These are phyloP conservation scores for Blastocladiella britannica DNA, from an alignment of 192 early-diverging fungal genomes.

Conservation along the genomic window DNA sequence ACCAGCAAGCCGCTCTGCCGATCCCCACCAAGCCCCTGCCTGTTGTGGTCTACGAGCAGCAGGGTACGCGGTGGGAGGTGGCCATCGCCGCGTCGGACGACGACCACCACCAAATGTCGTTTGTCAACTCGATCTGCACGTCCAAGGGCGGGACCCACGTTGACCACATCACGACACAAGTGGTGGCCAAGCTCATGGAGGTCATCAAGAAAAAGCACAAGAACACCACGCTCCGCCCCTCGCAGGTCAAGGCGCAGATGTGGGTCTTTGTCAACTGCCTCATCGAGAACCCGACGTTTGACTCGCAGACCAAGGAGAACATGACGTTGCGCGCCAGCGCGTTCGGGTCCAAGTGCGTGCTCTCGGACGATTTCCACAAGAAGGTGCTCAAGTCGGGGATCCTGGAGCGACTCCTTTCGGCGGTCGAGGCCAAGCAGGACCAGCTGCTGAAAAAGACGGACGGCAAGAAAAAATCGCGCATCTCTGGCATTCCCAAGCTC, in stretches of 20 bases:
- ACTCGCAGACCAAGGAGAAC: slow-evolving; percentile 93
- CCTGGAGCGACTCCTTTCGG: slow-evolving; percentile 54
- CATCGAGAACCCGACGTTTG: slow-evolving; percentile 87
- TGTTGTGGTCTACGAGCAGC: slow-evolving; percentile 45
- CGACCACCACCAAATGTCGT: slow-evolving; percentile 78
- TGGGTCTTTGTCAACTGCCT: slow-evolving; percentile 83
- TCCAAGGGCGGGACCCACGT: slow-evolving; percentile 83
- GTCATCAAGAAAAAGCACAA: slow-evolving; percentile 57
- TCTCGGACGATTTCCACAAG: slow-evolving; percentile 61
- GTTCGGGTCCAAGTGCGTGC: slow-evolving; percentile 62
- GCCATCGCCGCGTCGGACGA: slow-evolving; percentile 80
- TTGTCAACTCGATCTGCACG: slow-evolving; percentile 94
- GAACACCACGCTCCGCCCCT: slow-evolving; percentile 45
- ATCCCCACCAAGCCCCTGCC: no score
- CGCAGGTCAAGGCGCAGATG: slow-evolving; percentile 73
- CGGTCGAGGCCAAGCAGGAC: slow-evolving; percentile 46
- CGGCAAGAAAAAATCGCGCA: slow-evolving; percentile 39
- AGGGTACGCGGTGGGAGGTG: slow-evolving; percentile 80
- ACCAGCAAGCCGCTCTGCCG: no score
- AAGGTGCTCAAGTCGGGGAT: slow-evolving; percentile 68
- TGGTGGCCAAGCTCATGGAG: slow-evolving; percentile 45
- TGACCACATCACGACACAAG: slow-evolving; percentile 57
- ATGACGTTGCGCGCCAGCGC: slow-evolving; percentile 53
- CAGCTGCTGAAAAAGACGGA: slow-evolving; percentile 74
- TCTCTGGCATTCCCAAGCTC: slow-evolving; percentile 66